Evolutionary conservation across 495 filamentous ascomycete genomes (phyloP).

Genomic region (Neurospora sp.): DNA sequence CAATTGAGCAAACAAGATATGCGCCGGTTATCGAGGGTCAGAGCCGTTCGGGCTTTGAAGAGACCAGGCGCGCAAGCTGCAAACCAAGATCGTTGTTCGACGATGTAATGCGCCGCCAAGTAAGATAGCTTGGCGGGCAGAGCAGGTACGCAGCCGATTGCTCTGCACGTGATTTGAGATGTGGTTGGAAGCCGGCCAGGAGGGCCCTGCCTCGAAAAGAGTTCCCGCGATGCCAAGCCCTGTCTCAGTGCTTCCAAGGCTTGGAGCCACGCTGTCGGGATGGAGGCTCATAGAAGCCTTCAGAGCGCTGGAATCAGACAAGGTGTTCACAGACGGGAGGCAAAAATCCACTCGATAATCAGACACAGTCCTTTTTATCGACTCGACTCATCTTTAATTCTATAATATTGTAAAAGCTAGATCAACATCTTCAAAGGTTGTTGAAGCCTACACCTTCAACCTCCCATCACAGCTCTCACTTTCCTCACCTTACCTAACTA

Average conservation of each 20-base stretch:
- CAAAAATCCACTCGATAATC: background rate
- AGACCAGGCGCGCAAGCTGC: background rate
- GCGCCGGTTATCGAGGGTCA: background rate
- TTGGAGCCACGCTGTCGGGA: background rate
- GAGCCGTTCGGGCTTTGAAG: background rate
- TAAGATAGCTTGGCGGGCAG: background rate
- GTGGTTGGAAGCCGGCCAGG: background rate
- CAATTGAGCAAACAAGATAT: background rate
- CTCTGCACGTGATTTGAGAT: background rate
- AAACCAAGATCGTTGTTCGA: background rate
- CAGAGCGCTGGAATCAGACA: background rate
- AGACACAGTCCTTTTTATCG: conserved; percentile 22
- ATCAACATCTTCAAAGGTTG: no score
- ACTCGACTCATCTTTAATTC: conserved; percentile 12
- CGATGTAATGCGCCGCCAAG: background rate
- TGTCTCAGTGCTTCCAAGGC: background rate
- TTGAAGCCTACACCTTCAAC: background rate
- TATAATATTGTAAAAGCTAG: background rate
- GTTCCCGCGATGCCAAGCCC: background rate
- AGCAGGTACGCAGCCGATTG: background rate
- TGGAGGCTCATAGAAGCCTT: background rate
- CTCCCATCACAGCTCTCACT: background rate
- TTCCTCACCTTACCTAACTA: background rate
- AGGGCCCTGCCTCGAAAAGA: background rate
- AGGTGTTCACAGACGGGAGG: conserved; percentile 1